Conservation (phyloP, 768 basidiomycete species). For the Naganishia vaughanmartiniae region DNA sequence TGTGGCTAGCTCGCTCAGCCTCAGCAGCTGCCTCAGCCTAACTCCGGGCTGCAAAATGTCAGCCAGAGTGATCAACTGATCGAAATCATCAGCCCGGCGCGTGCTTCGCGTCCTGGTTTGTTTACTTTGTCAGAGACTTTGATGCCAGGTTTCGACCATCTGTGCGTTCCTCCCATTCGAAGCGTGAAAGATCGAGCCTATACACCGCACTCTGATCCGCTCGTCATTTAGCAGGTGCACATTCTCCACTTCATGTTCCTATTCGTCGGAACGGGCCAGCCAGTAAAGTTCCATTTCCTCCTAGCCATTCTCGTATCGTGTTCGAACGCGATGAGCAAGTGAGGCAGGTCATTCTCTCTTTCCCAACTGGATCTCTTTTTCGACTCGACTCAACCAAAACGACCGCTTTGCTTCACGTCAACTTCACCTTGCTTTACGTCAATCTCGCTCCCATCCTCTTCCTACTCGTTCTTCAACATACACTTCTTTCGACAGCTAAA, state of each 20-base stretch:
- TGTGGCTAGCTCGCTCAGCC: background rate
- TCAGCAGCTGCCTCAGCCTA: background rate
- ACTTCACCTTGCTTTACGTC: background rate
- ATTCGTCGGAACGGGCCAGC: background rate
- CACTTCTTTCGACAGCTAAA: background rate
- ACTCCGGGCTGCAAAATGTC: slow-evolving; percentile 13
- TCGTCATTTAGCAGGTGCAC: slow-evolving; percentile 4
- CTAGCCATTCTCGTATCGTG: background rate
- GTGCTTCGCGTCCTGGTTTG: slow-evolving; percentile 12
- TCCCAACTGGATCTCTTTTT: too few relatives aligned
- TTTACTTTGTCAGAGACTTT: slow-evolving; percentile 8
- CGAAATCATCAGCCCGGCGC: background rate
- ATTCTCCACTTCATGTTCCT: background rate
- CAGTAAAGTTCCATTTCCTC: background rate
- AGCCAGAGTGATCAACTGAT: background rate
- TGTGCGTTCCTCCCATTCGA: background rate
- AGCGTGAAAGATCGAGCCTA: background rate
- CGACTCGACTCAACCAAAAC: slow-evolving; percentile 1
- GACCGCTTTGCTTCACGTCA: slow-evolving; percentile 11
- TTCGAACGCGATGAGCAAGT: background rate
- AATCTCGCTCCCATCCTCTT: background rate
- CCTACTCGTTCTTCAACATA: background rate
- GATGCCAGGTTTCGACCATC: slow-evolving; percentile 2
- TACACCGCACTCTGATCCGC: background rate
- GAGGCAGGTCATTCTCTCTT: background rate